Conservation (phyloP, 495 filamentous ascomycete genomes). For the Penicillium daleae region DNA sequence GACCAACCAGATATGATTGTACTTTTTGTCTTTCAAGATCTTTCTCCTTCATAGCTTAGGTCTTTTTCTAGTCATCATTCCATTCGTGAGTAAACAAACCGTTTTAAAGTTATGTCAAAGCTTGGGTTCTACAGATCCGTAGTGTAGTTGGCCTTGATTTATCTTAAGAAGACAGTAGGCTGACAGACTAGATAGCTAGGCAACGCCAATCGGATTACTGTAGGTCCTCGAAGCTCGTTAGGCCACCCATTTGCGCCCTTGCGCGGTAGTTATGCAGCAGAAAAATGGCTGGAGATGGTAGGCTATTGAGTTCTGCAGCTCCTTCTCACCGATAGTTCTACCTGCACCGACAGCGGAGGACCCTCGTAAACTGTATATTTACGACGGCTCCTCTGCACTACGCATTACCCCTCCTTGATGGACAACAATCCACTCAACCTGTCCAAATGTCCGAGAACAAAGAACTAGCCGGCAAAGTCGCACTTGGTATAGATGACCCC, state of each 20-base stretch:
- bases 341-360: background rate
- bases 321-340: slow-evolving; percentile 9
- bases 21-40: too few species aligned
- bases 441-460: slow-evolving; percentile 20
- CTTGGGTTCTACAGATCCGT: too few species aligned
- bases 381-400: background rate
- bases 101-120: too few species aligned
- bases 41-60: too few species aligned
- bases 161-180: too few species aligned
- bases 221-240: background rate
- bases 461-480: slow-evolving; percentile 35
- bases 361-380: background rate
- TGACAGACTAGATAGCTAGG: too few species aligned
- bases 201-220: too few species aligned
- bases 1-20: too few species aligned
- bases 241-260: background rate
- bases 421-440: background rate
- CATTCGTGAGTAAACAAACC: too few species aligned
- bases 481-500: slow-evolving; percentile 18
- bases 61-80: too few species aligned
- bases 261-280: background rate
- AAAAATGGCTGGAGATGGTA: background rate
- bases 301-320: slow-evolving; percentile 1
- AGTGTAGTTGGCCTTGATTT: too few species aligned
- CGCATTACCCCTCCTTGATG: background rate